phyloP scores from a whole-genome alignment of 83 land plant genomes.

The Picea abies region DNA sequence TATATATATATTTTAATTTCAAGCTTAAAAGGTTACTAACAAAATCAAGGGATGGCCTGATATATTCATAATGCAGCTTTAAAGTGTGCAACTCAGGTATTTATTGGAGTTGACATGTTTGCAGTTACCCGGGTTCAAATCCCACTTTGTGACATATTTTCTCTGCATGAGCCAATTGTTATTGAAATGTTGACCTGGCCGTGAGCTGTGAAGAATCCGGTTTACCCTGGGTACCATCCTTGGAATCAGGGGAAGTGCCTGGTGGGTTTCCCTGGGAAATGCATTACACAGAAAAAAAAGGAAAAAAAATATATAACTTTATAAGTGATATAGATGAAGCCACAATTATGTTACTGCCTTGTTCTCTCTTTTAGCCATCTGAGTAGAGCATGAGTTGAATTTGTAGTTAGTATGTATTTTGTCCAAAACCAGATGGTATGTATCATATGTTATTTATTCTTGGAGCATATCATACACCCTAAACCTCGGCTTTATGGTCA shows the following conservation, averaged over 20 bases:
- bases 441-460: slow-evolving; percentile 2
- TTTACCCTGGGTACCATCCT: too few species aligned
- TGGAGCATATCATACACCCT: background rate
- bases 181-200: too few species aligned
- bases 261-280: too few species aligned
- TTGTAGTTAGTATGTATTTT: background rate
- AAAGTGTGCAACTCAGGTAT: background rate
- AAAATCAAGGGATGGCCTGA: background rate
- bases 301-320: background rate
- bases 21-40: background rate
- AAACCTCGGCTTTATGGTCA: background rate
- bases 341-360: slow-evolving; percentile 4
- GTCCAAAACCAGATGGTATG: background rate
- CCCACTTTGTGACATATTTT: too few species aligned
- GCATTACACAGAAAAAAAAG: too few species aligned
- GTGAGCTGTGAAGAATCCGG: too few species aligned
- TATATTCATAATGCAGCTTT: background rate
- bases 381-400: background rate
- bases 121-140: background rate
- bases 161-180: too few species aligned
- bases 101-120: background rate
- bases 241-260: too few species aligned
- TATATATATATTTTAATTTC: background rate
- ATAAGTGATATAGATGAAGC: background rate
- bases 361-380: background rate